Conservation (phyloP, 2,329 filamentous ascomycete genomes). For the Clarireedia sp. region DNA sequence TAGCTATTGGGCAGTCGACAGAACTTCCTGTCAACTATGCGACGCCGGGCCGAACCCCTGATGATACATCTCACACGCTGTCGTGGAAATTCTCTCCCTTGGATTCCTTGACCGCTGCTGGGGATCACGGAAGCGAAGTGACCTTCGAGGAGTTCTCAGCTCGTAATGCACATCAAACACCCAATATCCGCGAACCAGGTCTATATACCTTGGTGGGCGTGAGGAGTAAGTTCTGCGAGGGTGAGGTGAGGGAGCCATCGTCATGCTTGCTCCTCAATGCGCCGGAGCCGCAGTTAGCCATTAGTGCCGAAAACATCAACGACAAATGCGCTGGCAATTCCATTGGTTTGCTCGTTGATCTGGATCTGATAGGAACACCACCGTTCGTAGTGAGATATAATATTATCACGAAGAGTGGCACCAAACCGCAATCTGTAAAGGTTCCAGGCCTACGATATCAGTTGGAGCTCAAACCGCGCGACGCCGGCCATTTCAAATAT, state of each 20-base stretch:
- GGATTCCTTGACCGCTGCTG: constrained; percentile 58
- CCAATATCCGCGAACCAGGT: constrained; percentile 67
- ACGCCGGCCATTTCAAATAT: constrained; percentile 82
- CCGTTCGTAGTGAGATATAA: constrained; percentile 81
- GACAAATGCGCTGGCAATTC: constrained; percentile 95
- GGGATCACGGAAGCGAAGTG: constrained; percentile 57
- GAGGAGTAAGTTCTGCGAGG: constrained; percentile 71
- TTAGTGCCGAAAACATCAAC: constrained; percentile 73
- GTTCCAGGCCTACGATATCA: constrained; percentile 73
- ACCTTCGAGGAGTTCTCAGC: constrained; percentile 51
- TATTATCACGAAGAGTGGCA: constrained; percentile 53
- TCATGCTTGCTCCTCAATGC: constrained; percentile 92
- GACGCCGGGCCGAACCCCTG: constrained; percentile 48
- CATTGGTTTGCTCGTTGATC: constrained; percentile 78
- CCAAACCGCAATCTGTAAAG: constrained; percentile 34
- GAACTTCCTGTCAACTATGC: constrained; percentile 65
- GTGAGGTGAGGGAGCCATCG: constrained; percentile 85
- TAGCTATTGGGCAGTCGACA: constrained; percentile 64
- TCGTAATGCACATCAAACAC: constrained; percentile 53
- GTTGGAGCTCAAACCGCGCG: constrained; percentile 71
- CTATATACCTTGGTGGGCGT: constrained; percentile 80
- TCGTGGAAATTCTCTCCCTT: constrained; percentile 77
- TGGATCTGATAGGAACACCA: constrained; percentile 86
- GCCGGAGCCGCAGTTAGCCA: constrained; percentile 68
- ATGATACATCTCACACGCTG: constrained; percentile 62